Percentiles rank a stretch among this genome's conserved stretches.
Evolutionary conservation across 257 asterid species (phyloP).

Genomic region (Fraxinus pennsylvanica): DNA sequence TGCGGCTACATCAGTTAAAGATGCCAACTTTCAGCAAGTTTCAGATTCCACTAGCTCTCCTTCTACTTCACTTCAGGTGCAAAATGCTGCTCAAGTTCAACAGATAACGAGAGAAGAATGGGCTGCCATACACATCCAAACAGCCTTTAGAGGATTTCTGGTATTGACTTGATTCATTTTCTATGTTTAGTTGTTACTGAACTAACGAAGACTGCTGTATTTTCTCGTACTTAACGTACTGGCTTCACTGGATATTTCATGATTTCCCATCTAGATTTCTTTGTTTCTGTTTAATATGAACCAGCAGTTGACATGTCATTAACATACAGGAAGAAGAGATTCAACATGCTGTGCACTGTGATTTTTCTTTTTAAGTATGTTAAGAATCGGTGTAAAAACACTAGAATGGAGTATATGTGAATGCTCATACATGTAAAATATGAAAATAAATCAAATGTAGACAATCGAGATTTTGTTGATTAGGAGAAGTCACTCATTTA

Average conservation of each 20-base stretch:
- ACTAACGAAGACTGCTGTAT: constrained; percentile 11
- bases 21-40: constrained; percentile 34
- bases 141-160: constrained; percentile 94
- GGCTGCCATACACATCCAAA: constrained; percentile 88
- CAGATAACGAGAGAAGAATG: constrained; percentile 62
- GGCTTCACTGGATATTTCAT: constrained; percentile 8
- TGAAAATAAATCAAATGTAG: background rate
- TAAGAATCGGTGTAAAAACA: too few relatives aligned
- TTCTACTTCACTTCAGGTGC: constrained; percentile 52
- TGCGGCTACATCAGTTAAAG: constrained; percentile 41
- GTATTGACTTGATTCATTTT: constrained; percentile 38
- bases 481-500: background rate
- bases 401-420: too few relatives aligned
- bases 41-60: constrained; percentile 48
- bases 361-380: too few relatives aligned
- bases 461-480: background rate
- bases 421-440: background rate
- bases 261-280: background rate
- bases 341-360: too few relatives aligned
- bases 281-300: background rate
- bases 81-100: constrained; percentile 42
- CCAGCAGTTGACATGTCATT: background rate
- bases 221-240: background rate
- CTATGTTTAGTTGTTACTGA: constrained; percentile 1
- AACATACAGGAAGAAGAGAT: too few relatives aligned